phyloP scores from a whole-genome alignment of 371 early-diverging fungal genomes.

The Dentiscutata heterogama region DNA sequence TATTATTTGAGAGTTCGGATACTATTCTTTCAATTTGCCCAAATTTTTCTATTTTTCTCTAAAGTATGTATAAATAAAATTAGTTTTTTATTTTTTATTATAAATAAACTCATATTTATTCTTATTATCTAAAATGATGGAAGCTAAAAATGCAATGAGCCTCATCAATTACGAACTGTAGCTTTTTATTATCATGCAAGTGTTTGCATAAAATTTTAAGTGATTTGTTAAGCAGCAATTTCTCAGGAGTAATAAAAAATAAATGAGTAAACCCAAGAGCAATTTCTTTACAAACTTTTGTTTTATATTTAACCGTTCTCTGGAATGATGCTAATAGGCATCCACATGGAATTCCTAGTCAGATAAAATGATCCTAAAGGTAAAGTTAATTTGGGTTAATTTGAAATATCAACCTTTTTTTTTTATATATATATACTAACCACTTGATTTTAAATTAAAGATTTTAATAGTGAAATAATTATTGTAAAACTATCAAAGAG shows the following conservation, averaged over 20 bases:
- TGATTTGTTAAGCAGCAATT: background rate
- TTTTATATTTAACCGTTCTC: background rate
- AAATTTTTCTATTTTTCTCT: no score
- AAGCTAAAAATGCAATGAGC: background rate
- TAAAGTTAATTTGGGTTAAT: background rate
- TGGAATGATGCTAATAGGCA: background rate
- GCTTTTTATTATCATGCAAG: background rate
- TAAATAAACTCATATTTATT: no score
- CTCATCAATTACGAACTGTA: background rate
- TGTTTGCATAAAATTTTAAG: background rate
- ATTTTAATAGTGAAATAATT: background rate
- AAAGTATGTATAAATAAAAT: no score
- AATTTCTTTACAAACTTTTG: constrained; percentile 13
- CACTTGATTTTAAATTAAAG: background rate
- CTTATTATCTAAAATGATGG: background rate
- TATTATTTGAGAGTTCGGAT: no score
- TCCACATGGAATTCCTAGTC: background rate
- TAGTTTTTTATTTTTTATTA: no score
- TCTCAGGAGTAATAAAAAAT: constrained; percentile 5
- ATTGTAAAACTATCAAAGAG: background rate
- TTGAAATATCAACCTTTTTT: no score
- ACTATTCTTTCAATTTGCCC: no score
- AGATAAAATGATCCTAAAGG: background rate
- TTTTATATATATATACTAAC: constrained; percentile 1
- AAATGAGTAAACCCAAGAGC: background rate